A percentile compares a stretch with the other conserved stretches of the same genome.
Conservation (phyloP, 495 filamentous ascomycete species). For the Chlorociboria aeruginascens region DNA sequence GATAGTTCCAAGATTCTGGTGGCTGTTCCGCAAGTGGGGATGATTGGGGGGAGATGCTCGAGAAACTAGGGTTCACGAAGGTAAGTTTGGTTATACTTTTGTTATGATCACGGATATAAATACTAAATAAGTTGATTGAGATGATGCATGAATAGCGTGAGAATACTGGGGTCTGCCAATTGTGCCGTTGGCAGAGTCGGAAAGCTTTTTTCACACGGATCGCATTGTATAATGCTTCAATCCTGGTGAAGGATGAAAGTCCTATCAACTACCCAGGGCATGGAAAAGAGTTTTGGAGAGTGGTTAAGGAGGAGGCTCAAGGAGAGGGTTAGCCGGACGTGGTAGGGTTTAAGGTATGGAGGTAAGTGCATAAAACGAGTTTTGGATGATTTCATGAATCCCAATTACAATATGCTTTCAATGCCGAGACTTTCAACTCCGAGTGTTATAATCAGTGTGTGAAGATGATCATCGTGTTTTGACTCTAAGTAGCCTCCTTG, state of each 20-base stretch:
- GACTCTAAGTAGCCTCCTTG: too few relatives aligned
- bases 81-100: not conserved
- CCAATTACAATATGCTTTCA: too few relatives aligned
- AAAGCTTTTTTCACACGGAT: too few relatives aligned
- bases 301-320: not conserved
- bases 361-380: too few relatives aligned
- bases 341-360: not conserved
- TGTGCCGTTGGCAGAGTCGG: not conserved
- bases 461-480: too few relatives aligned
- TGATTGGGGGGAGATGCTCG: constrained; percentile 12
- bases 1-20: too few relatives aligned
- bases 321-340: constrained; percentile 14
- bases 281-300: too few relatives aligned
- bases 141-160: not conserved
- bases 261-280: constrained; percentile 36
- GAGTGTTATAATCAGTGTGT: too few relatives aligned
- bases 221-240: constrained; percentile 38
- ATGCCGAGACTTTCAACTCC: too few relatives aligned
- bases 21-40: constrained; percentile 16
- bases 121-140: not conserved
- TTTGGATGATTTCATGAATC: too few relatives aligned
- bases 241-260: constrained; percentile 39
- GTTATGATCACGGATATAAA: not conserved
- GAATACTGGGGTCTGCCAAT: not conserved
- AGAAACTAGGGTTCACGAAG: not conserved